A percentile compares a stretch with the other conserved stretches of the same genome.
Conservation (phyloP, 2,329 filamentous ascomycete species). For the Trichophyton benhamiae region DNA sequence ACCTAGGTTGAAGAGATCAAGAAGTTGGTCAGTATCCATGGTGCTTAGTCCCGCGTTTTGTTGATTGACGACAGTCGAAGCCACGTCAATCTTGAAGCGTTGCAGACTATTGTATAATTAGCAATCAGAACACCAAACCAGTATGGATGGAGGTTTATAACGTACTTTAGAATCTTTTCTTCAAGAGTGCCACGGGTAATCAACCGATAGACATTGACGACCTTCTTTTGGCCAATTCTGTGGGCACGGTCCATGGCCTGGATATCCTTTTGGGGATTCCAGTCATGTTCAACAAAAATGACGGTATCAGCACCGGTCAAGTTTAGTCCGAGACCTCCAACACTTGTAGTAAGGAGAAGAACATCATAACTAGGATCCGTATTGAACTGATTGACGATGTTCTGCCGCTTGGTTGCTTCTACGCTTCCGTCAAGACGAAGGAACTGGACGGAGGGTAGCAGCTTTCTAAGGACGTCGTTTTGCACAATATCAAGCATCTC, state of each 20-base stretch:
- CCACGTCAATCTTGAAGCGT: constrained; percentile 98
- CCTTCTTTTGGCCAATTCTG: constrained; percentile 98
- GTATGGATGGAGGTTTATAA: constrained; percentile 13
- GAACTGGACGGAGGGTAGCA: constrained; percentile 87
- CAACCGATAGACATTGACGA: constrained; percentile 95
- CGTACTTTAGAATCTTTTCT: constrained; percentile 85
- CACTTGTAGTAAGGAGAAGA: constrained; percentile 82
- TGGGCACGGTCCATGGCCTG: constrained; percentile 98
- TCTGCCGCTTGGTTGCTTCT: constrained; percentile 84
- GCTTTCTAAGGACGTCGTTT: constrained; percentile 74
- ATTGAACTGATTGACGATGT: constrained; percentile 98
- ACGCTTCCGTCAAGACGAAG: constrained; percentile 89
- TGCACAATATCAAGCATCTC: constrained; percentile 99
- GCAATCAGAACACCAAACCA: constrained; percentile 2
- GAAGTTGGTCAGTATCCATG: constrained; percentile 97
- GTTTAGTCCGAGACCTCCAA: constrained; percentile 88
- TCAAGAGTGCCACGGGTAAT: constrained; percentile 92
- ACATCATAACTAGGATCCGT: constrained; percentile 94
- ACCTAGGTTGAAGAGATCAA: constrained; percentile 88
- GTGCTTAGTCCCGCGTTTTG: constrained; percentile 89
- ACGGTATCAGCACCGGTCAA: constrained; percentile 95
- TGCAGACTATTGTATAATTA: constrained; percentile 53
- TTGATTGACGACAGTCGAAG: constrained; percentile 95
- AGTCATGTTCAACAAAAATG: constrained; percentile 98
- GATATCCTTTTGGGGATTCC: constrained; percentile 97